Conservation (phyloP, 768 basidiomycete species). For the Suillus ampliporus region DNA sequence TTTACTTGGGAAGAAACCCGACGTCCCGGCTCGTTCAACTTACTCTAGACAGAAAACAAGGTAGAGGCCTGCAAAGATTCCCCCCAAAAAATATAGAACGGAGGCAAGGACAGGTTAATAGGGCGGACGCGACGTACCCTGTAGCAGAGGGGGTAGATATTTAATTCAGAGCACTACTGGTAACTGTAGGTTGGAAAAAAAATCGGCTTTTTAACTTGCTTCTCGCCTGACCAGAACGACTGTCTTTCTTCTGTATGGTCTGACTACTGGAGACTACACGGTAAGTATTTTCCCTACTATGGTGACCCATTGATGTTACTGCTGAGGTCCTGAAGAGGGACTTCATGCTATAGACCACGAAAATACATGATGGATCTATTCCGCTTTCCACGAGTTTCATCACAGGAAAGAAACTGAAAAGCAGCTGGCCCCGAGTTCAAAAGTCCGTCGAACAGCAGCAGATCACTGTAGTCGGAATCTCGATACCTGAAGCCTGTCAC, state of each 20-base stretch:
- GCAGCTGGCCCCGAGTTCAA: not conserved
- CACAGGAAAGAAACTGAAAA: not conserved
- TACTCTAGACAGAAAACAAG: not conserved
- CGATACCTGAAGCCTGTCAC: not conserved
- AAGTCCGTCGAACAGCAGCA: not conserved
- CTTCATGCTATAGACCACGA: not conserved
- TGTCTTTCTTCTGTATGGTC: no score
- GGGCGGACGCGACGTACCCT: not conserved
- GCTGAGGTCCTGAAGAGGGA: not conserved
- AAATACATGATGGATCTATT: not conserved
- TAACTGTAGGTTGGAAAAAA: not conserved
- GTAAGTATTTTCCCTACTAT: not conserved
- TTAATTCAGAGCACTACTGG: no score
- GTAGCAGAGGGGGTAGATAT: not conserved
- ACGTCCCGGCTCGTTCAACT: not conserved
- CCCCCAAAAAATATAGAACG: not conserved
- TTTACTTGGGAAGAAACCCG: conserved; percentile 1
- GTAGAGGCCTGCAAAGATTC: not conserved
- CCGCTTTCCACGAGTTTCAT: not conserved
- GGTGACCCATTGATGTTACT: not conserved
- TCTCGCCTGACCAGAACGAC: not conserved
- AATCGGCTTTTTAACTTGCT: no score
- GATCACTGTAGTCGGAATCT: not conserved
- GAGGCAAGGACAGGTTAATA: not conserved
- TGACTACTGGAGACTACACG: not conserved